phyloP scores from a whole-genome alignment of 305 asterid species.

The Andrographis paniculata region DNA sequence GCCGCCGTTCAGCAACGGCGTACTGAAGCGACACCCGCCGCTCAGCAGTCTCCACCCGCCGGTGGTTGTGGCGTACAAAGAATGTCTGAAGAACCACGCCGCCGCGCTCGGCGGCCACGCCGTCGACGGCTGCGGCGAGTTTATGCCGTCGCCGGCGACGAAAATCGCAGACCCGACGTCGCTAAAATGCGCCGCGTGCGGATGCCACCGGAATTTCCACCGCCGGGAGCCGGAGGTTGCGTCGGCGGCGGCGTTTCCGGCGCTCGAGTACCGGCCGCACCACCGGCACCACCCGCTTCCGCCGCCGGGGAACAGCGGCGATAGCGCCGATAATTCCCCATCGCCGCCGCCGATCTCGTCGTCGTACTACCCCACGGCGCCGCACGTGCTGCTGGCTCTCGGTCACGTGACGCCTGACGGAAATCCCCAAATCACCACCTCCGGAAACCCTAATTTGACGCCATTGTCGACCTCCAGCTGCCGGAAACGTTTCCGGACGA shows the following conservation, averaged over 20 bases:
- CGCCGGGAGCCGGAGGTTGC: slow-evolving; percentile 19
- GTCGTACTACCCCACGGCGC: slow-evolving; percentile 41
- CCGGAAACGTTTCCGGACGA: slow-evolving; percentile 39
- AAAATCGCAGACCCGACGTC: slow-evolving; percentile 70
- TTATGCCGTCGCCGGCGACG: slow-evolving; percentile 44
- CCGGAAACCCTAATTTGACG: slow-evolving; percentile 6
- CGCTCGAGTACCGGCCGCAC: slow-evolving; percentile 32
- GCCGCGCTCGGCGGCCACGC: slow-evolving; percentile 88
- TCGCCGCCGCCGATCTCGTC: slow-evolving; percentile 62
- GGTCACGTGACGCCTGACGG: slow-evolving; percentile 14
- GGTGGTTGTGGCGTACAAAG: slow-evolving; percentile 60
- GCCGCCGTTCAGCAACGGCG: slow-evolving; percentile 21
- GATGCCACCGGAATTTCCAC: slow-evolving; percentile 64
- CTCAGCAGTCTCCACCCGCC: slow-evolving; percentile 20
- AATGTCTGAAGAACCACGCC: slow-evolving; percentile 90
- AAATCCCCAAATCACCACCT: slow-evolving; percentile 1
- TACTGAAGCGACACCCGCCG: slow-evolving; percentile 28
- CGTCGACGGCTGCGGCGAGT: slow-evolving; percentile 86
- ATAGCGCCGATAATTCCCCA: slow-evolving; percentile 37
- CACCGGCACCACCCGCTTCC: slow-evolving; percentile 30
- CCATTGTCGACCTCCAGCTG: slow-evolving; percentile 10
- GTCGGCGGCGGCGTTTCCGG: slow-evolving; percentile 20
- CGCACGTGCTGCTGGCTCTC: slow-evolving; percentile 45
- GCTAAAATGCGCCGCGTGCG: slow-evolving; percentile 88
- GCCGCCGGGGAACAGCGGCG: slow-evolving; percentile 2